These are phyloP conservation scores for Globisporangium spiculum DNA, from an alignment of 352 stramenopile genomes.

Conservation along the genomic window DNA sequence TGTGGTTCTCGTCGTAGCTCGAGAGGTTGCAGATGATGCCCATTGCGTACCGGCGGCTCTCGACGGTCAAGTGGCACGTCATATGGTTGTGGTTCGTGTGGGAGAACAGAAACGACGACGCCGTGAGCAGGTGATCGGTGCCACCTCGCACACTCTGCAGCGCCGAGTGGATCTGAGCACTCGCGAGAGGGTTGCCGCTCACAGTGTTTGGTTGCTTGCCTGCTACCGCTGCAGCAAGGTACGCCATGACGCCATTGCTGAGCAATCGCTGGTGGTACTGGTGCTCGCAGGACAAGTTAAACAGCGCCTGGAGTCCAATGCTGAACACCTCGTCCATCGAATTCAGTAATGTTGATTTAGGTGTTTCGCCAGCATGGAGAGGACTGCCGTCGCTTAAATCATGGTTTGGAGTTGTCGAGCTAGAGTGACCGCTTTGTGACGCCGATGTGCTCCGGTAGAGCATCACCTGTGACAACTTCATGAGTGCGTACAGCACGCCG, in stretches of 20 bases:
- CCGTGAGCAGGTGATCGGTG: slow-evolving; percentile 4
- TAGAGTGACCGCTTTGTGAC: slow-evolving; percentile 7
- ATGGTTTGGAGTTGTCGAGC: background rate
- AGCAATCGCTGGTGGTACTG: slow-evolving; percentile 71
- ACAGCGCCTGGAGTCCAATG: slow-evolving; percentile 68
- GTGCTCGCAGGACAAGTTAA: slow-evolving; percentile 70
- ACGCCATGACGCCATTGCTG: slow-evolving; percentile 68
- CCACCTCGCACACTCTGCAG: background rate
- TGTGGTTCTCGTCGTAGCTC: slow-evolving; percentile 73
- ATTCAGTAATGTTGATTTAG: background rate
- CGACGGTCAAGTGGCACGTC: slow-evolving; percentile 24
- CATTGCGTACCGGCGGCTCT: slow-evolving; percentile 56
- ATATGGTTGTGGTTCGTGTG: slow-evolving; percentile 6
- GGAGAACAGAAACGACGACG: slow-evolving; percentile 17
- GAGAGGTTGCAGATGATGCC: slow-evolving; percentile 78
- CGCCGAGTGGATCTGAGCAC: slow-evolving; percentile 1
- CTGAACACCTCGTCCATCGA: slow-evolving; percentile 62
- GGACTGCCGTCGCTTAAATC: background rate
- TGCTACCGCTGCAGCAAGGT: slow-evolving; percentile 49
- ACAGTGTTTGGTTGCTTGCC: slow-evolving; percentile 21
- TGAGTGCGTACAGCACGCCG: slow-evolving; percentile 74
- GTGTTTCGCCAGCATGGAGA: background rate
- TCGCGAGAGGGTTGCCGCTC: background rate
- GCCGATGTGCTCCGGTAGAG: slow-evolving; percentile 15
- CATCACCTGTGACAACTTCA: slow-evolving; percentile 76